Conservation (phyloP, 306 rosid genomes). For the Prunus salicina region DNA sequence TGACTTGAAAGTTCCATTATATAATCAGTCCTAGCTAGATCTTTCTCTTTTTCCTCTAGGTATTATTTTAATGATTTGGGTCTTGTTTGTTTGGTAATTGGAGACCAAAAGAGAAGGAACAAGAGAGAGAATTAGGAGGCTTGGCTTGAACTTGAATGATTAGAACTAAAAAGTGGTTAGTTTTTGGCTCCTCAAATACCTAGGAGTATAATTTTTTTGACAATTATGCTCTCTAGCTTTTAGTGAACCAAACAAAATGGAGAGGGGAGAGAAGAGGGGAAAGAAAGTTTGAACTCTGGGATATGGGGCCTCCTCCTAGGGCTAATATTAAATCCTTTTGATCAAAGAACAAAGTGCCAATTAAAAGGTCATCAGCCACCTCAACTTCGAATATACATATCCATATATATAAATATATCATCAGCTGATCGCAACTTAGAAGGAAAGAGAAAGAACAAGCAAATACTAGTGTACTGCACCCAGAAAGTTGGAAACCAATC, state of each 20-base stretch:
- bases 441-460: background rate
- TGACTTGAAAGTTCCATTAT: slow-evolving; percentile 57
- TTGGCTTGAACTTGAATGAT: background rate
- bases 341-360: background rate
- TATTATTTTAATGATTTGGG: slow-evolving; percentile 8
- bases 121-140: background rate
- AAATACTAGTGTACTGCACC: background rate
- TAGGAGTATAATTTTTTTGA: background rate
- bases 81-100: slow-evolving; percentile 16
- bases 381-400: background rate
- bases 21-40: background rate
- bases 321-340: background rate
- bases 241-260: background rate
- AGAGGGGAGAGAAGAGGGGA: background rate
- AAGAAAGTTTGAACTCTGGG: background rate
- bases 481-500: too few relatives aligned
- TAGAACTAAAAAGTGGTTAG: background rate
- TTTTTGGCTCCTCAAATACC: slow-evolving; percentile 6
- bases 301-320: background rate
- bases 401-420: background rate
- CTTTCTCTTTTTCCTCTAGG: background rate
- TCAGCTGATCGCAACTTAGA: background rate
- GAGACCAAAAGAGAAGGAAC: slow-evolving; percentile 14
- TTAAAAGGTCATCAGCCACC: background rate
- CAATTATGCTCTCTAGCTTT: background rate